phyloP scores from a whole-genome alignment of 83 land plant species.

The Diphasiastrum complanatum region DNA sequence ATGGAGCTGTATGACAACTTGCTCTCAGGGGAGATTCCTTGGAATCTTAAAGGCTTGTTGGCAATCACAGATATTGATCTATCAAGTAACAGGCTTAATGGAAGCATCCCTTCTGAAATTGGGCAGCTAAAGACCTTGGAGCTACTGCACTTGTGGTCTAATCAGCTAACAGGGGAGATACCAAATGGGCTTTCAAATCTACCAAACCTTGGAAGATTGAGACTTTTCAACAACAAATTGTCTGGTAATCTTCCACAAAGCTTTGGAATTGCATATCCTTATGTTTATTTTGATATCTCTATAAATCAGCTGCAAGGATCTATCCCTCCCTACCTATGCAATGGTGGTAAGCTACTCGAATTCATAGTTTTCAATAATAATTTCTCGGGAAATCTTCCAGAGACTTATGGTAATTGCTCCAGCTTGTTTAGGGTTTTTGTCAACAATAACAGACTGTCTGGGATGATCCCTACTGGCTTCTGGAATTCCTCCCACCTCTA shows the following conservation, averaged over 20 bases:
- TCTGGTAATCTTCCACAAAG: constrained; percentile 45
- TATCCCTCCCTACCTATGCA: too few relatives aligned
- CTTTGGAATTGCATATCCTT: constrained; percentile 24
- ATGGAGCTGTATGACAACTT: too few relatives aligned
- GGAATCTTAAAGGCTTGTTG: too few relatives aligned
- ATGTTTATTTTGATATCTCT: background rate
- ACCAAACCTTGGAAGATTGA: constrained; percentile 35
- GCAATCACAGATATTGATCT: too few relatives aligned
- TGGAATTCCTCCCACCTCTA: constrained; percentile 45
- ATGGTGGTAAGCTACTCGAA: too few relatives aligned
- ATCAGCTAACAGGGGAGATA: constrained; percentile 33
- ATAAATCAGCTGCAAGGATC: constrained; percentile 11
- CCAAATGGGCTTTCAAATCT: constrained; percentile 40
- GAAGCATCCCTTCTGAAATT: too few relatives aligned
- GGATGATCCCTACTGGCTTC: constrained; percentile 39
- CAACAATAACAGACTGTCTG: constrained; percentile 32
- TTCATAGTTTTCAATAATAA: too few relatives aligned
- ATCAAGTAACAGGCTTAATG: too few relatives aligned
- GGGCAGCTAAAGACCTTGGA: too few relatives aligned
- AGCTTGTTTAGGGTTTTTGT: constrained; percentile 36
- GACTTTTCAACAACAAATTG: constrained; percentile 38
- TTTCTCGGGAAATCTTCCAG: too few relatives aligned
- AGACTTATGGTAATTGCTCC: constrained; percentile 25
- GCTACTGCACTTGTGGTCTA: constrained; percentile 45
- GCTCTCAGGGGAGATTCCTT: too few relatives aligned